These are phyloP conservation scores for Pseudogymnoascus sp. DNA, from an alignment of 2,329 filamentous ascomycete genomes.

Conservation along the genomic window DNA sequence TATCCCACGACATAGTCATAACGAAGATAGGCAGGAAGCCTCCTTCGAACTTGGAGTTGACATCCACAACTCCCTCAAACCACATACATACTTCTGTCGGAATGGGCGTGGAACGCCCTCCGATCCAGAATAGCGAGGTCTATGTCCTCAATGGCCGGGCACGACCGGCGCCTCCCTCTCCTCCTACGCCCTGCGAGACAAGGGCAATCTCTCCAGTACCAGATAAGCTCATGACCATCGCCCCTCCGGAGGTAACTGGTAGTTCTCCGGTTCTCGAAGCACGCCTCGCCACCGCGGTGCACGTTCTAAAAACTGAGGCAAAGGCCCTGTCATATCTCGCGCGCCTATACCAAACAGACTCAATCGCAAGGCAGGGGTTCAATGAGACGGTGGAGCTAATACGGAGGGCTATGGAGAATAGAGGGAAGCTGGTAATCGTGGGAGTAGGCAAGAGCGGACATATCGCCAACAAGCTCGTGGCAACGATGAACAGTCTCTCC, in stretches of 20 bases:
- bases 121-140: conserved; percentile 28
- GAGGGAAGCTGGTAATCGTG: conserved; percentile 72
- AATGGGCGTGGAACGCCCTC: conserved; percentile 10
- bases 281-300: conserved; percentile 36
- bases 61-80: neutral
- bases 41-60: neutral
- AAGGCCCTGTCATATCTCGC: conserved; percentile 68
- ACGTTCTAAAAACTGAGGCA: conserved; percentile 78
- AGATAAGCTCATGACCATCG: conserved; percentile 25
- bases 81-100: neutral
- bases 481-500: conserved; percentile 85
- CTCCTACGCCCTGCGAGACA: conserved; percentile 25
- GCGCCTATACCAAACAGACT: conserved; percentile 63
- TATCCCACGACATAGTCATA: neutral
- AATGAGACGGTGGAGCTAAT: conserved; percentile 63
- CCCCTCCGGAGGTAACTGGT: conserved; percentile 17
- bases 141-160: conserved; percentile 23
- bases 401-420: conserved; percentile 46
- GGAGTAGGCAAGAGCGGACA: conserved; percentile 92
- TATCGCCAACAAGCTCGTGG: conserved; percentile 80
- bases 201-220: conserved; percentile 19
- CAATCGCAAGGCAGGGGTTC: conserved; percentile 59
- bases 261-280: conserved; percentile 15
- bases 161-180: conserved; percentile 26
- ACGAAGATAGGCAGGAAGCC: neutral